Base-by-base conservation (phyloP, 148 eudicot species). In the Arbutus unedo region DNA sequence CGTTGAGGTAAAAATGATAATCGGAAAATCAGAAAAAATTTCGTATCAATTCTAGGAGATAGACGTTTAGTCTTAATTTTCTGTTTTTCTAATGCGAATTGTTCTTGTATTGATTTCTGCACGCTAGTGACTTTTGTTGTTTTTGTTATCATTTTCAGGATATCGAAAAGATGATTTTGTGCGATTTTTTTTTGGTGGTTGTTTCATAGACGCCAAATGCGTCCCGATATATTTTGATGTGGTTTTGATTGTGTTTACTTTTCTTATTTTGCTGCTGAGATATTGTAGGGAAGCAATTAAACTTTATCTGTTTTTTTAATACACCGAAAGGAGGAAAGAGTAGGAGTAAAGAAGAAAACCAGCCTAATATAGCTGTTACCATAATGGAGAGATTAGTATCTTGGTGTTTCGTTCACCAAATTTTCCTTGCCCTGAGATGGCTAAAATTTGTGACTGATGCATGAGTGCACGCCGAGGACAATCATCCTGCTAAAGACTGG, bases 1-100 rank as follows among this genome's bases (percentile, higher is more conserved):
- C 57, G 97, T 95, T 82, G 98, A 93, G 98, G 98, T 94, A 87
- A 31, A 41, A 31, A 44, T 16, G 15, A 51, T 38, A 6, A 19
- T 31, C 25, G 19, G 11, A 25, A 49, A 47, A 16, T 51, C 54
- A 13, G 54, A 51, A 51, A 13, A 51, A 8, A 8, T 18, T n/a
- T 53, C 6, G 59, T 70, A 14, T 75, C 48, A 48, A 16, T 70
- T 23, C 11, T 43, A 16, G 19, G 16, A 54, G 67, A 60, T 11
- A 59, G 19, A 38, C 3, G 10, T 4, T 48, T 5, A 10, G 6
- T 59, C 14, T 45, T 79, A 4, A 44, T 57, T 41, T 59, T n/a
- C n/a, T 76, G 59, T 31, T 74, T 59, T 48, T 74, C 55, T 74
- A 10, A 19, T 48, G 15, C 41, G 41, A 45, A 16, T 6, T 19